These are phyloP conservation scores for Phytophthora citrophthora DNA, from an alignment of 352 stramenopile genomes.

Conservation along the genomic window DNA sequence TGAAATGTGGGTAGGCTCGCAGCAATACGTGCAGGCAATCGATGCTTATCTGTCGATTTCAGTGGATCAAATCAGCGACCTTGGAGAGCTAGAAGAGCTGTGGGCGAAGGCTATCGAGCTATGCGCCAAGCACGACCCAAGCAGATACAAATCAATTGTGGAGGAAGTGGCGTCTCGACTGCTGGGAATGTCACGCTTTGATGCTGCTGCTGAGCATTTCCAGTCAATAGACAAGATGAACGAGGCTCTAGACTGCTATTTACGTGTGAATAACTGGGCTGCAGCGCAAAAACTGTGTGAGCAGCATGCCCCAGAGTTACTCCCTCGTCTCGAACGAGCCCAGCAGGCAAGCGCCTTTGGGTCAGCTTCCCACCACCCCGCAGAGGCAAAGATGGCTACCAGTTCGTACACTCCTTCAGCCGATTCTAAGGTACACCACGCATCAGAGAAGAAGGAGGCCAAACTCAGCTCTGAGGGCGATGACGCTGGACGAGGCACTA, in stretches of 20 bases:
- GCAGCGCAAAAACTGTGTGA: constrained; percentile 81
- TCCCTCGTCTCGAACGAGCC: constrained; percentile 80
- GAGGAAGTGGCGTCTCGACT: constrained; percentile 89
- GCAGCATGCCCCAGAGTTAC: constrained; percentile 77
- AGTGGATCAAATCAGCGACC: constrained; percentile 64
- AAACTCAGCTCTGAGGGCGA: constrained; percentile 56
- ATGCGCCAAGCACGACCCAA: constrained; percentile 85
- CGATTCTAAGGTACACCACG: constrained; percentile 54
- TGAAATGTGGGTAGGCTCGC: constrained; percentile 87
- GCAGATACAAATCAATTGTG: constrained; percentile 89
- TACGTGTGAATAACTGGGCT: constrained; percentile 79
- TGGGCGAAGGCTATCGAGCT: constrained; percentile 92
- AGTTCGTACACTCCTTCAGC: constrained; percentile 63
- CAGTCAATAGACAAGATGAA: constrained; percentile 92
- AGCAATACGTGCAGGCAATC: constrained; percentile 92
- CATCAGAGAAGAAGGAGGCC: constrained; percentile 58
- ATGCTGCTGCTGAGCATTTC: constrained; percentile 90
- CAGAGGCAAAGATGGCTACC: constrained; percentile 53
- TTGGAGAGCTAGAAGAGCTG: constrained; percentile 85
- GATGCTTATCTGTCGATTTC: constrained; percentile 91
- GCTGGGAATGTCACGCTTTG: constrained; percentile 83
- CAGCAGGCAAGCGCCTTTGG: constrained; percentile 86
- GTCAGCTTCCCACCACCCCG: constrained; percentile 42
- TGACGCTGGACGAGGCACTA: constrained; percentile 47
- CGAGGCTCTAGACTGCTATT: constrained; percentile 90